Evolutionary conservation across 441 rosid genomes (phyloP), one percentile per base, ranked within the genome.

Genomic region (Hura crepitans): DNA sequence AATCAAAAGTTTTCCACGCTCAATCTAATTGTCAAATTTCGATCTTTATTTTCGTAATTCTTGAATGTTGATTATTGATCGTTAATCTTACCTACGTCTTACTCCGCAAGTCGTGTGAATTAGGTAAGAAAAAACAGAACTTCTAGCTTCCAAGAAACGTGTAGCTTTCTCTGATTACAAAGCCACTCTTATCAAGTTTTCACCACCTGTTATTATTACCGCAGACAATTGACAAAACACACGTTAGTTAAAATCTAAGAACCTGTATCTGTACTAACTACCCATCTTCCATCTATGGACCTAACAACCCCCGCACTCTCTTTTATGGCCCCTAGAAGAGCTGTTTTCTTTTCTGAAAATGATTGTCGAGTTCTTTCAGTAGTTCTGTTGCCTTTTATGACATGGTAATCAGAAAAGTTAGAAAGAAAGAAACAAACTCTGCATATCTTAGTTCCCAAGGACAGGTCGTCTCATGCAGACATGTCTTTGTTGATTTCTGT

Each of bases 401-500:
- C n/a, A 43, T 66, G 79, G 70, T 74, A 70, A 77, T 77, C 78
- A 46, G 75, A 58, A 20, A 70, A 61, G 54, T 49, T 28, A 47
- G 57, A 74, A 66, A 65, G 63, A 20, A 55, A 58, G 72, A 57
- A 72, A 69, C 63, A 27, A 47, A 68, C 55, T 47, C 75, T 68
- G 39, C n/a, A 59, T 42, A 74, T 81, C 74, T 70, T 64, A 68
- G 81, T 75, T 73, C 69, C 56, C 31, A 71, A 66, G 76, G 68
- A 37, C 33, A 35, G 73, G 60, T 55, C 59, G 68, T 67, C 62
- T 45, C 70, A 20, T 47, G 66, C 76, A 66, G 46, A 69, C 54
- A 84, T 84, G 85, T 55, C 82, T 70, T 59, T 78, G 72, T 79
- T 80, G 63, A 62, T 47, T 68, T 68, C 76, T 27, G 69, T 79